Percentiles rank a stretch among this genome's conserved stretches.
These are phyloP conservation scores for Clarireedia homoeocarpa DNA, from an alignment of 2,329 filamentous ascomycete genomes.

Conservation along the genomic window DNA sequence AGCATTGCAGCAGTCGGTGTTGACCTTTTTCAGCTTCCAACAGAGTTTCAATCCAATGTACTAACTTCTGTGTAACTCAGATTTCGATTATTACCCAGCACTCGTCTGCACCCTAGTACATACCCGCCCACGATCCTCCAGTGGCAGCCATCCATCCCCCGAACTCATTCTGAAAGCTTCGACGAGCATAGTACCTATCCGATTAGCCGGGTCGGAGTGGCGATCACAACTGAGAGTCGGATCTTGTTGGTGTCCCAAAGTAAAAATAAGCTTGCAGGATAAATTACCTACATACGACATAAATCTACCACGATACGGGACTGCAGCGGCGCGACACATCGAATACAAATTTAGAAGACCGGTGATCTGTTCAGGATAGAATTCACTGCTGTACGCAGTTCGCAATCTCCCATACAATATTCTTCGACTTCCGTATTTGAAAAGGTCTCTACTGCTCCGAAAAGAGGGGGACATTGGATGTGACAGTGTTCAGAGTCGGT, in stretches of 20 bases:
- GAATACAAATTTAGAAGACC: slow-evolving; percentile 6
- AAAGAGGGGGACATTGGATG: no score
- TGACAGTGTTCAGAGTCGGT: background rate
- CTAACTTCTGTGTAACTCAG: slow-evolving; percentile 7
- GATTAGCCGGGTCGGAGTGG: slow-evolving; percentile 9
- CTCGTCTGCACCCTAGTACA: slow-evolving; percentile 20
- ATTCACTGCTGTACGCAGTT: no score
- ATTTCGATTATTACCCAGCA: slow-evolving; percentile 16
- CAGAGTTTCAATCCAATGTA: background rate
- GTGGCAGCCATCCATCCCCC: slow-evolving; percentile 16
- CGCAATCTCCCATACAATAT: no score
- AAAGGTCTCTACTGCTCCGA: no score
- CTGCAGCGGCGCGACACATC: background rate
- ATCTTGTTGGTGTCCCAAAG: slow-evolving; percentile 9
- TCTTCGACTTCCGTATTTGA: no score
- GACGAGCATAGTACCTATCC: slow-evolving; percentile 13
- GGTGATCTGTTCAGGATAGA: slow-evolving; percentile 2
- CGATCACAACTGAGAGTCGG: slow-evolving; percentile 6
- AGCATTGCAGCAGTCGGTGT: background rate
- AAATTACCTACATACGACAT: slow-evolving; percentile 8
- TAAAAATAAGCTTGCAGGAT: slow-evolving; percentile 2
- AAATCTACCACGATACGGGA: background rate
- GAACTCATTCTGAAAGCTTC: slow-evolving; percentile 8
- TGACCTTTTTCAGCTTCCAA: background rate
- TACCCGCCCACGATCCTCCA: slow-evolving; percentile 19